Evolutionary conservation across 352 stramenopile species (phyloP).

Genomic region (Globisporangium perplexum): DNA sequence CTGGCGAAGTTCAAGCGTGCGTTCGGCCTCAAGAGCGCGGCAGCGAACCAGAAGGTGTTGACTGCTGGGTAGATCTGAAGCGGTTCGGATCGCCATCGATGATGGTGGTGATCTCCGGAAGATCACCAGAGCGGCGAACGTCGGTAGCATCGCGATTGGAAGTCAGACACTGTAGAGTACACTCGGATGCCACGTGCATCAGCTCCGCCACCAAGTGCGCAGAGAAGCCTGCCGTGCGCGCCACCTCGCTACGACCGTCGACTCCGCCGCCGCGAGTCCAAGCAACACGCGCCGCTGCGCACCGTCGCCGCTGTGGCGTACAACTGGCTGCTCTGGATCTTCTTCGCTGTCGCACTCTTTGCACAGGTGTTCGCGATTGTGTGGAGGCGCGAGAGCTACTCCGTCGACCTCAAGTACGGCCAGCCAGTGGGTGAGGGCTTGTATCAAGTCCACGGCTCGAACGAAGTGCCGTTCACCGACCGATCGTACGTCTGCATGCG

Average conservation of each 20-base stretch:
- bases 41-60: background rate
- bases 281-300: background rate
- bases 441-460: conserved; percentile 22
- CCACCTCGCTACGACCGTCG: too few relatives aligned
- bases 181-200: too few relatives aligned
- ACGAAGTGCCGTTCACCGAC: conserved; percentile 43
- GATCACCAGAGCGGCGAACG: too few relatives aligned
- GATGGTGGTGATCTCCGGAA: too few relatives aligned
- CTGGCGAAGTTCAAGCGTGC: background rate
- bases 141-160: too few relatives aligned
- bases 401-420: conserved; percentile 6
- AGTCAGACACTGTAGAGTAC: too few relatives aligned
- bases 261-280: too few relatives aligned
- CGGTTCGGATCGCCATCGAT: too few relatives aligned
- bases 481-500: conserved; percentile 29
- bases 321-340: conserved; percentile 26
- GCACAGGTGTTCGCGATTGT: too few relatives aligned
- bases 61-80: background rate
- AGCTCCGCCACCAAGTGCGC: too few relatives aligned
- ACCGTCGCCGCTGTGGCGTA: conserved; percentile 12
- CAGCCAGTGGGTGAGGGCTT: conserved; percentile 2
- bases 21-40: background rate
- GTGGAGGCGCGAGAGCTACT: too few relatives aligned
- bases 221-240: too few relatives aligned
- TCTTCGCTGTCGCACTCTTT: conserved; percentile 15